Evolutionary conservation across 352 stramenopile species (phyloP).

Genomic region (Phytophthora kernoviae): DNA sequence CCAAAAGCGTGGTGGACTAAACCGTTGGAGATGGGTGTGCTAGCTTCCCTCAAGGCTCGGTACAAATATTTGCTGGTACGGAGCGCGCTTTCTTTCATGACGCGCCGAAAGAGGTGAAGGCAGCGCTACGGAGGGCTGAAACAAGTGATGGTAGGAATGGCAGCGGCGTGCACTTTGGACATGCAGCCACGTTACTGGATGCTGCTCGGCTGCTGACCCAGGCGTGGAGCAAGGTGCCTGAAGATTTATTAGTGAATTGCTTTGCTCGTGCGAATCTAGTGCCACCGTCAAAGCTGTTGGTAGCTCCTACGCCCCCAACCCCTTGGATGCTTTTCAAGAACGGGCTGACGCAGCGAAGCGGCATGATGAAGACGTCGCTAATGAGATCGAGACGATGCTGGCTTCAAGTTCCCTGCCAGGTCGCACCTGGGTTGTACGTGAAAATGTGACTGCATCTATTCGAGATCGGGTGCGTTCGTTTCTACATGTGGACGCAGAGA

Average conservation of each 20-base stretch:
- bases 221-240: constrained; percentile 21
- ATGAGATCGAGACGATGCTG: constrained; percentile 34
- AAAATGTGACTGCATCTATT: constrained; percentile 1
- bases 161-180: constrained; percentile 29
- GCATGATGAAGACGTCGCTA: constrained; percentile 7
- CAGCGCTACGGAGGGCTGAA: constrained; percentile 10
- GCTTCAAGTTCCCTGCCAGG: constrained; percentile 5
- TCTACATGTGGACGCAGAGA: constrained; percentile 19
- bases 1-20: constrained; percentile 16
- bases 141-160: neutral
- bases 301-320: neutral
- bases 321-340: constrained; percentile 2
- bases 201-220: constrained; percentile 22
- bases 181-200: constrained; percentile 27
- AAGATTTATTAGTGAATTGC: constrained; percentile 21
- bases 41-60: constrained; percentile 21
- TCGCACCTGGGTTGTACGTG: neutral
- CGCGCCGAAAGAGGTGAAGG: constrained; percentile 29
- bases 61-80: constrained; percentile 32
- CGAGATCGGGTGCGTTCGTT: constrained; percentile 13
- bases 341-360: neutral
- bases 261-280: constrained; percentile 27
- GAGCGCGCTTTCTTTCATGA: constrained; percentile 25
- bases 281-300: constrained; percentile 23
- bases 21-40: constrained; percentile 19